These are phyloP conservation scores for Westerdykella ornata DNA, from an alignment of 2,329 filamentous ascomycete genomes.

Conservation along the genomic window DNA sequence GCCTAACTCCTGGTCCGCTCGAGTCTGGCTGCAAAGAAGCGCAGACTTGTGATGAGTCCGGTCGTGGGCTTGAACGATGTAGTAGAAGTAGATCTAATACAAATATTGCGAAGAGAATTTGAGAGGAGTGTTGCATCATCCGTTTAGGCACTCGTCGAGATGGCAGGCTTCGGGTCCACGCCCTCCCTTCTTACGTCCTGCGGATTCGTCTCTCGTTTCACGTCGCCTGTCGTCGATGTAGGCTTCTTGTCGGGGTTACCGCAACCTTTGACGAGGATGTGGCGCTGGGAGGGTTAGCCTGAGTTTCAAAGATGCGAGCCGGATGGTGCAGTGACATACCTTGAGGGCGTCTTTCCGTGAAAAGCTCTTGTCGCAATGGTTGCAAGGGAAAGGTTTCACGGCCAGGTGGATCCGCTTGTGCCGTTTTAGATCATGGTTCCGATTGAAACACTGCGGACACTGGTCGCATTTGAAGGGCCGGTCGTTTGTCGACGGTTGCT, in stretches of 20 bases:
- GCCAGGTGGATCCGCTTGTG: constrained; percentile 93
- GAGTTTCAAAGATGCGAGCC: constrained; percentile 13
- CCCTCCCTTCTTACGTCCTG: constrained; percentile 25
- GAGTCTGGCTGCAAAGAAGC: too few species aligned
- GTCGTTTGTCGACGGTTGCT: constrained; percentile 57
- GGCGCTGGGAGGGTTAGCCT: constrained; percentile 46
- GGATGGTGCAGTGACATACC: constrained; percentile 54
- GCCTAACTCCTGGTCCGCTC: too few species aligned
- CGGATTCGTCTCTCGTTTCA: constrained; percentile 32
- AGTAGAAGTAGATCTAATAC: too few species aligned
- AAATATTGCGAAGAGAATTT: too few species aligned
- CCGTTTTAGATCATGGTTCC: constrained; percentile 92
- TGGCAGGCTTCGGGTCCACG: constrained; percentile 23
- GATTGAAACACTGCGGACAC: constrained; percentile 88
- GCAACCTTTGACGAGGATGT: constrained; percentile 62
- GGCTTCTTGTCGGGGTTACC: constrained; percentile 42
- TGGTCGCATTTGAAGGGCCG: constrained; percentile 91
- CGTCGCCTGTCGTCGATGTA: constrained; percentile 19
- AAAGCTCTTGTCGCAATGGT: constrained; percentile 90
- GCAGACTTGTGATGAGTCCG: too few species aligned
- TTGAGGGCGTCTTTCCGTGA: constrained; percentile 94
- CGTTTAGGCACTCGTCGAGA: constrained; percentile 22
- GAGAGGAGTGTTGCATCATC: too few species aligned
- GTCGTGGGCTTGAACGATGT: too few species aligned
- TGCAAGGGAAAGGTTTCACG: constrained; percentile 92